Evolutionary conservation across 2,329 filamentous ascomycete genomes (phyloP).

Genomic region (Sporothrix pallida): DNA sequence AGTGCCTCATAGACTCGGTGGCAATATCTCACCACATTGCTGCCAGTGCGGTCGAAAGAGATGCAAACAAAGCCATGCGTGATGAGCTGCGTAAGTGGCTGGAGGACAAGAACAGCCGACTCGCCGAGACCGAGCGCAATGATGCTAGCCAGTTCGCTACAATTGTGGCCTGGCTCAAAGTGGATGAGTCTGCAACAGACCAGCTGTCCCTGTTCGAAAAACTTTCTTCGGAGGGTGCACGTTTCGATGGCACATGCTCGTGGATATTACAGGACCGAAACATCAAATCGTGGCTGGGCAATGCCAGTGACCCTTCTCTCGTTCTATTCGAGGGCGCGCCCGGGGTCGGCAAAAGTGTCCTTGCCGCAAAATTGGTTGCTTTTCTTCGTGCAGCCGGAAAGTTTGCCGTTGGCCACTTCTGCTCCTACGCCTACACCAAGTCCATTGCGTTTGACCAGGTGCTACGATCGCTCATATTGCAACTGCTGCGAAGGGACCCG

Average conservation of each 20-base stretch:
- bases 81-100: not conserved
- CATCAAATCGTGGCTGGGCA: slow-evolving; percentile 1
- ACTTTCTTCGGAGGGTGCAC: not conserved
- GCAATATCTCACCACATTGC: not conserved
- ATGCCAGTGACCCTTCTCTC: not conserved
- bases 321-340: not conserved
- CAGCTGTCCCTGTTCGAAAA: not conserved
- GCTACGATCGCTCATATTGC: slow-evolving; percentile 44
- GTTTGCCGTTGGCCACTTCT: slow-evolving; percentile 46
- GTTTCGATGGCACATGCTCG: not conserved
- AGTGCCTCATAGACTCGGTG: slow-evolving; percentile 1
- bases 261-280: not conserved
- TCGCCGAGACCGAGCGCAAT: not conserved
- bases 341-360: not conserved
- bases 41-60: not conserved
- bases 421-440: slow-evolving; percentile 42
- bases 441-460: slow-evolving; percentile 46
- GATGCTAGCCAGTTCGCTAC: not conserved
- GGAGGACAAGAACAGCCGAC: not conserved
- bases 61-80: not conserved
- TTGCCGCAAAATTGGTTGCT: not conserved
- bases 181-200: not conserved
- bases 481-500: slow-evolving; percentile 39
- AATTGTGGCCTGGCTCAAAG: not conserved
- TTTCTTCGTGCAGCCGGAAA: slow-evolving; percentile 14